A percentile compares a stretch with the other conserved stretches of the same genome.
These are phyloP conservation scores for Carex pumila DNA, from an alignment of 176 grass and related monocot species.

Conservation along the genomic window DNA sequence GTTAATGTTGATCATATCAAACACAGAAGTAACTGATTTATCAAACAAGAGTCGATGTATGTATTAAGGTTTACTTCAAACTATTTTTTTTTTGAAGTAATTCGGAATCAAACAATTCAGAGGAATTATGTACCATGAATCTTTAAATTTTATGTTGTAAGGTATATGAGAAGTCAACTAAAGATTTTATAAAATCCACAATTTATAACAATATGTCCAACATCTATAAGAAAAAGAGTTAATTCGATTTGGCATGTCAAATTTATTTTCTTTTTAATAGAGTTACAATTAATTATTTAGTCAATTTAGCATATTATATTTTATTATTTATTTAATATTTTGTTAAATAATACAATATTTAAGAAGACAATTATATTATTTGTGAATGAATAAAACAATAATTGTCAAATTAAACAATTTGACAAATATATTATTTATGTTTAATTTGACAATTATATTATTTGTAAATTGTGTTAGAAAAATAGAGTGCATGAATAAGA, in stretches of 20 bases:
- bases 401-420: too few relatives aligned
- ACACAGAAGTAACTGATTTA: not conserved
- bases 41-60: too few relatives aligned
- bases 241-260: not conserved
- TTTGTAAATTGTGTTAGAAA: not conserved
- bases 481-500: not conserved
- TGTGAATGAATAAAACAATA: not conserved
- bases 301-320: too few relatives aligned
- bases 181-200: not conserved
- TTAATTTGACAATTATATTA: not conserved
- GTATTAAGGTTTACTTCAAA: too few relatives aligned
- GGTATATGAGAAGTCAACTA: not conserved
- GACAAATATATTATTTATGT: too few relatives aligned
- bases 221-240: not conserved
- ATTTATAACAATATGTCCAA: not conserved
- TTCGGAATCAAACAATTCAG: not conserved
- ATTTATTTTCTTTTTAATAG: not conserved
- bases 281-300: not conserved
- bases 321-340: too few relatives aligned
- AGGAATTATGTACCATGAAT: not conserved
- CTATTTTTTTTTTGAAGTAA: too few relatives aligned
- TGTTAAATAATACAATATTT: too few relatives aligned
- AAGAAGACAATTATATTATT: not conserved
- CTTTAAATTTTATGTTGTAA: not conserved
- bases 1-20: not conserved